Evolutionary conservation across 495 filamentous ascomycete species (phyloP).

Genomic region (Trichocladium uniseriatum): DNA sequence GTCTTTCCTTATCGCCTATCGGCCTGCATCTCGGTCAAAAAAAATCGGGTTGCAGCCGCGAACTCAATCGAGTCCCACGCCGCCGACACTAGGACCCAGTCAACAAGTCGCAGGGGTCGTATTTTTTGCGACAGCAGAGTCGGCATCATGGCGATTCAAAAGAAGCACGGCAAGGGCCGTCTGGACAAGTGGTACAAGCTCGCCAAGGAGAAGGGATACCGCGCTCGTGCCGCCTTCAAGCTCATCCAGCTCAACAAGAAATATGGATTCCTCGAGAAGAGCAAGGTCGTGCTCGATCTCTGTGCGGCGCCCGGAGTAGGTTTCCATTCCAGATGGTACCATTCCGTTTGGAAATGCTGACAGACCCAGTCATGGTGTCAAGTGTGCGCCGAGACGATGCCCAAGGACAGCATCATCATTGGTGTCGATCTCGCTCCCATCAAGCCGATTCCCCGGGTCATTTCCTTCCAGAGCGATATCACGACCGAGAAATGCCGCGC

Average conservation of each 20-base stretch:
- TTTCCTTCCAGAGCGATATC: slow-evolving; percentile 96
- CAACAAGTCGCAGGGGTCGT: not conserved
- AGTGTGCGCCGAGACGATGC: slow-evolving; percentile 94
- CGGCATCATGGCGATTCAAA: slow-evolving; percentile 82
- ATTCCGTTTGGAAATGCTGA: slow-evolving; percentile 12
- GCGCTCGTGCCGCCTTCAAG: slow-evolving; percentile 96
- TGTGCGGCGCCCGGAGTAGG: slow-evolving; percentile 91
- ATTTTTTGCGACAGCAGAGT: not conserved
- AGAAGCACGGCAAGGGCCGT: slow-evolving; percentile 99
- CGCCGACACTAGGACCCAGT: slow-evolving; percentile 4
- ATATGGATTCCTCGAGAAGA: slow-evolving; percentile 94
- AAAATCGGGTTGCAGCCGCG: slow-evolving; percentile 10
- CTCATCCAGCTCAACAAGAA: slow-evolving; percentile 98
- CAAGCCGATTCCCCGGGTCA: slow-evolving; percentile 85
- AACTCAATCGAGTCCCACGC: not conserved
- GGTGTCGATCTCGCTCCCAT: slow-evolving; percentile 94
- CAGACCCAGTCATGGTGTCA: slow-evolving; percentile 80
- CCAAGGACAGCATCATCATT: slow-evolving; percentile 77
- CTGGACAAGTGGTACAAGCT: slow-evolving; percentile 88
- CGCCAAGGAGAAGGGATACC: slow-evolving; percentile 97
- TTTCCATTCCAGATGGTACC: slow-evolving; percentile 11
- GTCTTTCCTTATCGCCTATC: slow-evolving; percentile 24
- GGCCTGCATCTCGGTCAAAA: slow-evolving; percentile 12
- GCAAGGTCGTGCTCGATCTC: slow-evolving; percentile 91
- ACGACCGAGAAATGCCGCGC: slow-evolving; percentile 93